Percentiles rank a stretch among this genome's conserved stretches.
Evolutionary conservation across 2,329 filamentous ascomycete species (phyloP).

Genomic region (Fusarium pseudonygamai): DNA sequence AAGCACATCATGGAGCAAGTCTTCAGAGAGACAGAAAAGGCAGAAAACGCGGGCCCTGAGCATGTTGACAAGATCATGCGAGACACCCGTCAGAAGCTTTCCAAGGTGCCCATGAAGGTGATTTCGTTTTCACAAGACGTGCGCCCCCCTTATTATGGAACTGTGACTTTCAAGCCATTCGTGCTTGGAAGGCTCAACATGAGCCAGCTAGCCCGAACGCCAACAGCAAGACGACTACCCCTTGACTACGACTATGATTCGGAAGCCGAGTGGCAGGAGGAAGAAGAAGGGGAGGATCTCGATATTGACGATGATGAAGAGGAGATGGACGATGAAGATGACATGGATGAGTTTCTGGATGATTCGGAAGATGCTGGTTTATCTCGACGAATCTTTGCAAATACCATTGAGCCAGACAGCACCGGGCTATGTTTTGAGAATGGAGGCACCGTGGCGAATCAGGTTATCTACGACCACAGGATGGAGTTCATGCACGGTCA

Average conservation of each 20-base stretch:
- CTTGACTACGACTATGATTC: slow-evolving; percentile 87
- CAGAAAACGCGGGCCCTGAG: slow-evolving; percentile 50
- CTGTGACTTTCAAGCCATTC: slow-evolving; percentile 69
- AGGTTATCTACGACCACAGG: slow-evolving; percentile 67
- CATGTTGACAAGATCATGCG: slow-evolving; percentile 46
- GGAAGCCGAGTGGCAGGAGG: slow-evolving; percentile 87
- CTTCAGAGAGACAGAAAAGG: slow-evolving; percentile 57
- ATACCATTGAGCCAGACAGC: slow-evolving; percentile 78
- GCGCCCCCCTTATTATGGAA: slow-evolving; percentile 77
- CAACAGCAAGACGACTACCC: slow-evolving; percentile 65
- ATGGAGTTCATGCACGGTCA: slow-evolving; percentile 80
- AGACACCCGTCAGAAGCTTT: slow-evolving; percentile 54
- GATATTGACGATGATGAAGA: slow-evolving; percentile 74
- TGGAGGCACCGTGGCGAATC: slow-evolving; percentile 55
- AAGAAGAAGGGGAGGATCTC: slow-evolving; percentile 75
- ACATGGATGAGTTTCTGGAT: slow-evolving; percentile 90
- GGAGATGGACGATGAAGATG: slow-evolving; percentile 79
- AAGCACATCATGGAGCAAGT: slow-evolving; percentile 68
- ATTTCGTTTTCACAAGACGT: slow-evolving; percentile 72
- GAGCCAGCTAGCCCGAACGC: slow-evolving; percentile 61
- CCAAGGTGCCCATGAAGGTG: slow-evolving; percentile 69
- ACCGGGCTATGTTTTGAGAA: slow-evolving; percentile 89
- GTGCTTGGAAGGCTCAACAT: slow-evolving; percentile 58
- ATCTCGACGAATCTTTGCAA: slow-evolving; percentile 67
- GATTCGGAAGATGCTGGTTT: slow-evolving; percentile 77